A percentile compares a stretch with the other conserved stretches of the same genome.
Evolutionary conservation across 1,139 yeast species (phyloP).

Genomic region (Kluyveromyces sp.): DNA sequence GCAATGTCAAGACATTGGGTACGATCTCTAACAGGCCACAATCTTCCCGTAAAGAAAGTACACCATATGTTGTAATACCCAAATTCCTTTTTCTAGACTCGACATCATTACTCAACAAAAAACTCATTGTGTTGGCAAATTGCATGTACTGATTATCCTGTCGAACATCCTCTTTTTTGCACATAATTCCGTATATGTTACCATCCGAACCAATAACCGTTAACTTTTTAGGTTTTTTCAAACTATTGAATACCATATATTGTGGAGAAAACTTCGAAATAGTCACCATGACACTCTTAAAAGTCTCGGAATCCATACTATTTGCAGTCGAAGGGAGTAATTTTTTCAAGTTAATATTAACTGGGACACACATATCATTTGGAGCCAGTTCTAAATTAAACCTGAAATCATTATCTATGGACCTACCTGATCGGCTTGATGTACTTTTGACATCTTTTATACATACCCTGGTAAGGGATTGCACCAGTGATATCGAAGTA

Average conservation of each 20-base stretch:
- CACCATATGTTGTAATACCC: slow-evolving; percentile 75
- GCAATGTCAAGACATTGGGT: slow-evolving; percentile 70
- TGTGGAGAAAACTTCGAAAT: slow-evolving; percentile 42
- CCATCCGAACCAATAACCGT: slow-evolving; percentile 77
- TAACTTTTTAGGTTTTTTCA: slow-evolving; percentile 81
- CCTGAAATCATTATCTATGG: slow-evolving; percentile 41
- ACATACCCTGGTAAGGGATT: slow-evolving; percentile 25
- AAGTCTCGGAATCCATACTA: slow-evolving; percentile 39
- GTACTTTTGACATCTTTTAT: slow-evolving; percentile 26
- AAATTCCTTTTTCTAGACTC: slow-evolving; percentile 70
- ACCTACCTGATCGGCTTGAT: slow-evolving; percentile 26
- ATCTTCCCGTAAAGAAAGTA: slow-evolving; percentile 77
- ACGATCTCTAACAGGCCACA: slow-evolving; percentile 95
- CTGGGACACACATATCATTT: slow-evolving; percentile 73
- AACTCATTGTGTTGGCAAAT: slow-evolving; percentile 79
- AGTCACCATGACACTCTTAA: slow-evolving; percentile 54
- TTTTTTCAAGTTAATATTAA: slow-evolving; percentile 64
- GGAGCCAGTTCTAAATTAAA: slow-evolving; percentile 46
- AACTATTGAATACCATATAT: slow-evolving; percentile 58
- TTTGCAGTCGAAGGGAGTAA: slow-evolving; percentile 58
- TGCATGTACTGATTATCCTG: slow-evolving; percentile 95
- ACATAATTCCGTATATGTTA: slow-evolving; percentile 57
- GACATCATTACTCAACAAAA: slow-evolving; percentile 54
- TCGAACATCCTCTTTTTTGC: slow-evolving; percentile 88
- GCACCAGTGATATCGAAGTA: slow-evolving; percentile 20